phyloP scores from a whole-genome alignment of 1,139 yeast genomes.

The Saccharomyces hybrid region DNA sequence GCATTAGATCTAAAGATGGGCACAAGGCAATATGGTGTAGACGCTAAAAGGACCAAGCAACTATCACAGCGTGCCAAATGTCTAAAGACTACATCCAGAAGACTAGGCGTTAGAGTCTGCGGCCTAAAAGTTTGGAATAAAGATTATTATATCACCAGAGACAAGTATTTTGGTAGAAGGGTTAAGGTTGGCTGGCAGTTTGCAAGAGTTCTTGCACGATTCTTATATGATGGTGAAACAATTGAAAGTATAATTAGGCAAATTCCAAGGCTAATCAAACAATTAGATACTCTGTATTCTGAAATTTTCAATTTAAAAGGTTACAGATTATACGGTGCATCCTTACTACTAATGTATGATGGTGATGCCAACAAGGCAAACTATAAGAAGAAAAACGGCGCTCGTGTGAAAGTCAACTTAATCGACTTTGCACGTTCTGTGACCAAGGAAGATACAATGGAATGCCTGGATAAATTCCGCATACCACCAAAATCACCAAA shows the following conservation, averaged over 20 bases:
- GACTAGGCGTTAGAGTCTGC: constrained; percentile 85
- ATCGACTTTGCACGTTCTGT: constrained; percentile 96
- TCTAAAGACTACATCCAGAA: constrained; percentile 66
- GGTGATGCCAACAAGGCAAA: constrained; percentile 35
- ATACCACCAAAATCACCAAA: constrained; percentile 66
- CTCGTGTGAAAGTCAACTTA: constrained; percentile 50
- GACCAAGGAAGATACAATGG: constrained; percentile 51
- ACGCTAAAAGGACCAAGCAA: constrained; percentile 70
- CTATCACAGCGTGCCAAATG: constrained; percentile 79
- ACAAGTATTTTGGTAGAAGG: constrained; percentile 86
- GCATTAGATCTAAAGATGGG: constrained; percentile 97
- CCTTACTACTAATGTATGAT: constrained; percentile 82
- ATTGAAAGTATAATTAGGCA: constrained; percentile 56
- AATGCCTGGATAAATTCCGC: constrained; percentile 32
- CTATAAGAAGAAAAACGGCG: constrained; percentile 14
- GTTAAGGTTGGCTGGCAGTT: constrained; percentile 69
- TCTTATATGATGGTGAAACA: constrained; percentile 66
- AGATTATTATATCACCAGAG: constrained; percentile 54
- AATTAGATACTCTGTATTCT: constrained; percentile 49
- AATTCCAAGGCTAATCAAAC: constrained; percentile 57
- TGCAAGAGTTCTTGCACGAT: constrained; percentile 63
- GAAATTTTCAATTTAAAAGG: constrained; percentile 55
- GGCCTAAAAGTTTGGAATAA: constrained; percentile 86
- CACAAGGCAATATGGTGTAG: constrained; percentile 93
- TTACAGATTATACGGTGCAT: constrained; percentile 90